These are phyloP conservation scores for Trypanosoma platydactyli DNA, from an alignment of 208 protist genomes.

Conservation along the genomic window DNA sequence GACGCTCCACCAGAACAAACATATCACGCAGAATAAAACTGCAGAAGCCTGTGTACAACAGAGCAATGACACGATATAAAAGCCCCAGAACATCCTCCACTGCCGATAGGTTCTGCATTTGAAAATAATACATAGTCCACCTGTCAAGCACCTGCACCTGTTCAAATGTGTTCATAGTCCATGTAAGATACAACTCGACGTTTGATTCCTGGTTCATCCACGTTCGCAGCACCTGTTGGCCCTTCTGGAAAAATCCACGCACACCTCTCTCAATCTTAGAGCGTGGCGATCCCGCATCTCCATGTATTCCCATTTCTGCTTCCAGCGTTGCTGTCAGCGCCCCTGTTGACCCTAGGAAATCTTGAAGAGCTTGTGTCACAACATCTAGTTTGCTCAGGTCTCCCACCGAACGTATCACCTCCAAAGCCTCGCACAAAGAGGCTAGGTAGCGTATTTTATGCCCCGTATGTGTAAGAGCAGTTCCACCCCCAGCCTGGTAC, in stretches of 20 bases:
- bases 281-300: constrained; percentile 32
- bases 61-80: constrained; percentile 44
- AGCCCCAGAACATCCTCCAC: constrained; percentile 44
- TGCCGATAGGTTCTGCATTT: constrained; percentile 28
- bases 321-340: constrained; percentile 51
- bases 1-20: constrained; percentile 62
- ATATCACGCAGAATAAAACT: constrained; percentile 79
- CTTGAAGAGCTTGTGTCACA: constrained; percentile 40
- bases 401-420: constrained; percentile 53
- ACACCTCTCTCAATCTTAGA: constrained; percentile 46
- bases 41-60: constrained; percentile 65
- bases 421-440: constrained; percentile 59
- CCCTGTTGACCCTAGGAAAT: constrained; percentile 43
- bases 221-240: constrained; percentile 42
- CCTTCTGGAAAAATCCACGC: constrained; percentile 50
- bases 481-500: constrained; percentile 60
- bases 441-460: constrained; percentile 70
- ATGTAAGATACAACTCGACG: constrained; percentile 56
- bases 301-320: constrained; percentile 47
- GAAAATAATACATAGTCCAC: constrained; percentile 69
- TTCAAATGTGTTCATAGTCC: constrained; percentile 65
- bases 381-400: constrained; percentile 49
- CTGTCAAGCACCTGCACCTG: constrained; percentile 72
- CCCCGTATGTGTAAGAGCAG: constrained; percentile 44
- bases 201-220: constrained; percentile 63